Conservation (phyloP, 768 basidiomycete species). For the Kwoniella europaea region DNA sequence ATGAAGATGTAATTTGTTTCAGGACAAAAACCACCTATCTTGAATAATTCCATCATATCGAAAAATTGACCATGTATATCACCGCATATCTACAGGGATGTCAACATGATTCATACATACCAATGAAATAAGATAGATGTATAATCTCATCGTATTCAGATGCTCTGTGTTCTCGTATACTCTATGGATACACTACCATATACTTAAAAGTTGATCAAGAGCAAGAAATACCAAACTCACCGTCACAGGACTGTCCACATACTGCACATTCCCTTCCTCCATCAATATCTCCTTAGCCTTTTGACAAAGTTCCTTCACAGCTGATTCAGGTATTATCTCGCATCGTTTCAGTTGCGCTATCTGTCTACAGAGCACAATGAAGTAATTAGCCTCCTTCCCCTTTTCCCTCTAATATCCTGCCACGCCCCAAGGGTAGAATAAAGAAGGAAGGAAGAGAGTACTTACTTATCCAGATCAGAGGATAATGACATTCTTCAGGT, state of each 20-base stretch:
- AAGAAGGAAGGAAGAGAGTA: neutral
- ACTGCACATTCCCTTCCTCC: constrained; percentile 96
- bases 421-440: neutral
- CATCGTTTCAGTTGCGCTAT: constrained; percentile 92
- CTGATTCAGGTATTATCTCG: constrained; percentile 92
- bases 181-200: too few relatives aligned
- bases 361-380: constrained; percentile 66
- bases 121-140: neutral
- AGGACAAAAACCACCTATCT: constrained; percentile 82
- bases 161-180: too few relatives aligned
- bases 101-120: neutral
- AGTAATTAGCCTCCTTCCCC: neutral
- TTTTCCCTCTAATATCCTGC: neutral
- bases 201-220: neutral
- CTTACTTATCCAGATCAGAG: constrained; percentile 54
- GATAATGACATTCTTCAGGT: constrained; percentile 33
- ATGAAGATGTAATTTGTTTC: constrained; percentile 96
- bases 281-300: constrained; percentile 96
- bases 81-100: constrained; percentile 63
- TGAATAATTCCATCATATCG: constrained; percentile 83
- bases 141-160: too few relatives aligned
- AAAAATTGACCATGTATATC: constrained; percentile 99
- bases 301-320: constrained; percentile 91
- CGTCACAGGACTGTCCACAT: constrained; percentile 93
- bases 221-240: constrained; percentile 43